phyloP scores from a whole-genome alignment of 176 grass and related monocot genomes.

The Cenchrus fungigraminus region DNA sequence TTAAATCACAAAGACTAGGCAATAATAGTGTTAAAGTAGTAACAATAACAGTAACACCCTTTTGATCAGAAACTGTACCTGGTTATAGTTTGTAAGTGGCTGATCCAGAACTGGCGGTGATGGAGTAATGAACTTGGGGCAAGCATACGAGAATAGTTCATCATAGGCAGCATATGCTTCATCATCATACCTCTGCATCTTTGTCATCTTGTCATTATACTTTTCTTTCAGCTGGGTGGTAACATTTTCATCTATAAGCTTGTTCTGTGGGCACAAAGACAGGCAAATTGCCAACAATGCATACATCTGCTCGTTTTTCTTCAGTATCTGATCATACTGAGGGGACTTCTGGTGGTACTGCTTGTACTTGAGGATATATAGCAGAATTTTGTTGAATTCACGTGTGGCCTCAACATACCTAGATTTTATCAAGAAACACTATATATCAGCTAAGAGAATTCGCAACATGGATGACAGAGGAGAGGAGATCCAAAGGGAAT shows the following conservation, averaged over 20 bases:
- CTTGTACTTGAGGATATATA: slow-evolving; percentile 94
- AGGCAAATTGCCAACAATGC: slow-evolving; percentile 87
- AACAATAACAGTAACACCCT: not conserved
- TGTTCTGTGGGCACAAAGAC: slow-evolving; percentile 85
- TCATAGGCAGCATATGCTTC: slow-evolving; percentile 91
- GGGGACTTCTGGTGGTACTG: slow-evolving; percentile 97
- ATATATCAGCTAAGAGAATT: slow-evolving; percentile 18
- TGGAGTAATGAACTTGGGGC: slow-evolving; percentile 98
- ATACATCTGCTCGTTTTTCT: slow-evolving; percentile 99
- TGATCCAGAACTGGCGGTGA: slow-evolving; percentile 73
- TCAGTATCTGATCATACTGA: slow-evolving; percentile 95
- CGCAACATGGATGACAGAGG: not conserved
- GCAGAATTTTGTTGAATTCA: slow-evolving; percentile 98
- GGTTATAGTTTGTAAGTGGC: slow-evolving; percentile 90
- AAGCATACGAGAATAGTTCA: slow-evolving; percentile 93
- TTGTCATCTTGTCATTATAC: slow-evolving; percentile 98
- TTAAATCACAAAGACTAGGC: not conserved
- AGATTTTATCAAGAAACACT: slow-evolving; percentile 24
- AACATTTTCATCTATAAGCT: slow-evolving; percentile 91
- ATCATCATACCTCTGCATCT: slow-evolving; percentile 98
- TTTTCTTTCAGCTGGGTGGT: slow-evolving; percentile 94
- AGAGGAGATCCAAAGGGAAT: not conserved
- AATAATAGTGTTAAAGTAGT: not conserved
- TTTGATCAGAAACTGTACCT: slow-evolving; percentile 48
- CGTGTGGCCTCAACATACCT: slow-evolving; percentile 86